Evolutionary conservation across 2,329 filamentous ascomycete genomes (phyloP).

Genomic region (Hypomyces rosellus): DNA sequence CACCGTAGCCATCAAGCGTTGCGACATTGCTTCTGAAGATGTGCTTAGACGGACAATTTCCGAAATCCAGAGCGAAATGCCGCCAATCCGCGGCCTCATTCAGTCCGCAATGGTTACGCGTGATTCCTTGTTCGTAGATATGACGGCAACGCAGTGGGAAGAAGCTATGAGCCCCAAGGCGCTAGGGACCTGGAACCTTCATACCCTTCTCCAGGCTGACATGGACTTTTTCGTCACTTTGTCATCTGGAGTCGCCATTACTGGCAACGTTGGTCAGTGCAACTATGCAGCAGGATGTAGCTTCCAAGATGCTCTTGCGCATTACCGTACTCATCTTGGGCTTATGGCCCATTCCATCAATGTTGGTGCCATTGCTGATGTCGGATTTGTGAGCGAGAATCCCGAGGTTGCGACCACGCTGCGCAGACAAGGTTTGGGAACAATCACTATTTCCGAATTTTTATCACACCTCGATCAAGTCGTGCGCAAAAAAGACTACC

Average conservation of each 20-base stretch:
- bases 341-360: slow-evolving; percentile 17
- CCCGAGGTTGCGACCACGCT: too few relatives aligned
- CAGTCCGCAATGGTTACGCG: slow-evolving; percentile 20
- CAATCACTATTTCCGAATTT: too few relatives aligned
- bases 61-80: slow-evolving; percentile 4
- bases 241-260: slow-evolving; percentile 27
- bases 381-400: slow-evolving; percentile 11
- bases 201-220: slow-evolving; percentile 8
- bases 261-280: slow-evolving; percentile 28
- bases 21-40: too few relatives aligned
- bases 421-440: too few relatives aligned
- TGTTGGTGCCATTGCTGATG: slow-evolving; percentile 19
- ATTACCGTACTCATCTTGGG: slow-evolving; percentile 11
- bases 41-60: too few relatives aligned
- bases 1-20: too few relatives aligned
- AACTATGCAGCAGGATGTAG: slow-evolving; percentile 33
- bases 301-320: slow-evolving; percentile 23
- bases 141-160: slow-evolving; percentile 19
- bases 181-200: slow-evolving; percentile 24
- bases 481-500: too few relatives aligned
- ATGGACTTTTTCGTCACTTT: slow-evolving; percentile 33
- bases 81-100: slow-evolving; percentile 18
- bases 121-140: slow-evolving; percentile 26
- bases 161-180: slow-evolving; percentile 27
- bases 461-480: too few relatives aligned